Conservation (phyloP, 2,329 filamentous ascomycete genomes). For the Sporothrix variecibatus region DNA sequence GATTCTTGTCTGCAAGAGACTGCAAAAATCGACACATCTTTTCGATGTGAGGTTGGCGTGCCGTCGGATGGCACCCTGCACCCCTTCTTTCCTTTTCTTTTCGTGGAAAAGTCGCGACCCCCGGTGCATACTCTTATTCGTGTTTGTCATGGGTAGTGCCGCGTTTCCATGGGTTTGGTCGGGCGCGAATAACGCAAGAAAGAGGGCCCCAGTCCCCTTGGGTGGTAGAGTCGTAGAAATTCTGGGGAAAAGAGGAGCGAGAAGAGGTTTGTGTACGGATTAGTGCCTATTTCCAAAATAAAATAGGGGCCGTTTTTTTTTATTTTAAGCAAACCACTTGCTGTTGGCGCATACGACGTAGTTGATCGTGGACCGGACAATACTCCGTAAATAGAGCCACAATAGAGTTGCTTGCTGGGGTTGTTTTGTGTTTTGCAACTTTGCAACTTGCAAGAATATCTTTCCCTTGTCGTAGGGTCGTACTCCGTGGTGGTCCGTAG, state of each 20-base stretch:
- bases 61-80: slow-evolving; percentile 4
- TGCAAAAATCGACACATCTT: background rate
- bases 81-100: background rate
- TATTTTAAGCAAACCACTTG: background rate
- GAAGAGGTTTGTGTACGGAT: too few species aligned
- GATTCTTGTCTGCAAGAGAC: background rate
- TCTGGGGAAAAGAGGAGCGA: slow-evolving; percentile 12
- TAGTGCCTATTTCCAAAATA: background rate
- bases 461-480: background rate
- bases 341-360: background rate
- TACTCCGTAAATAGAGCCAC: background rate
- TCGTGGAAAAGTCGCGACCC: background rate
- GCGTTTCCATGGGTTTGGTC: slow-evolving; percentile 16
- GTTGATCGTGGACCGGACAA: background rate
- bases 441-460: background rate
- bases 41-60: background rate
- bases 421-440: background rate
- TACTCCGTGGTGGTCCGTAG: background rate
- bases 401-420: background rate
- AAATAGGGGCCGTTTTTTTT: slow-evolving; percentile 1
- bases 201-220: background rate
- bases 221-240: background rate
- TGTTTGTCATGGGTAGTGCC: slow-evolving; percentile 4
- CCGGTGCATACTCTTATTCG: background rate
- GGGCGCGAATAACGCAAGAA: slow-evolving; percentile 10